Evolutionary conservation across 352 stramenopile genomes (phyloP).

Genomic region (Phytophthora crassamura): DNA sequence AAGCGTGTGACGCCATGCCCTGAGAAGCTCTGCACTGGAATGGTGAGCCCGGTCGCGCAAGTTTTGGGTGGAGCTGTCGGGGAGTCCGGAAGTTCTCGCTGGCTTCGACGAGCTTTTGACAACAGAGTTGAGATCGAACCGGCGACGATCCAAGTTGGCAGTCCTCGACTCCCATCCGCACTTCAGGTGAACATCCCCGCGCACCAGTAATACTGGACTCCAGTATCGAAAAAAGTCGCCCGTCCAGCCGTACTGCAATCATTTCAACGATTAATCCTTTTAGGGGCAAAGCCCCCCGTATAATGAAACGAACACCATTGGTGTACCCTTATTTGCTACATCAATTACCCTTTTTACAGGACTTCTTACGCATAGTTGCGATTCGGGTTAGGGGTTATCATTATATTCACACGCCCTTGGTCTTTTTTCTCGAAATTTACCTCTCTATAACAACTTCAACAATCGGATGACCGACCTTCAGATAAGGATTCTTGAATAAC

Average conservation of each 20-base stretch:
- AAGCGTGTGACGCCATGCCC: constrained; percentile 25
- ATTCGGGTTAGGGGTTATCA: too few species aligned
- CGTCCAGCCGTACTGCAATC: constrained; percentile 8
- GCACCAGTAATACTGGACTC: not conserved
- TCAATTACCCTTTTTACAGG: too few species aligned
- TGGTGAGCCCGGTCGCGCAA: constrained; percentile 33
- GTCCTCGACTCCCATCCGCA: not conserved
- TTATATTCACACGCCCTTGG: too few species aligned
- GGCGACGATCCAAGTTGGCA: constrained; percentile 11
- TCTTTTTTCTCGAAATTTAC: too few species aligned
- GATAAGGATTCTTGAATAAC: too few species aligned
- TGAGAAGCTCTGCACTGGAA: constrained; percentile 19
- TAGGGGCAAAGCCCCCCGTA: not conserved
- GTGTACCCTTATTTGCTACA: too few species aligned
- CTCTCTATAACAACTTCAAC: too few species aligned
- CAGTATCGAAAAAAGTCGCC: too few species aligned
- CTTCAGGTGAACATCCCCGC: not conserved
- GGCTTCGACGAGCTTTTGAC: constrained; percentile 10
- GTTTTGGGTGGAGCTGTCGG: constrained; percentile 21
- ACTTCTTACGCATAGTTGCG: too few species aligned
- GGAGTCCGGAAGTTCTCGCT: constrained; percentile 2
- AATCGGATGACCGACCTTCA: too few species aligned
- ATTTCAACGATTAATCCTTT: constrained; percentile 15
- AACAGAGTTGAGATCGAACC: constrained; percentile 23
- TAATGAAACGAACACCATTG: too few species aligned